These are phyloP conservation scores for Xylaria grammica DNA, from an alignment of 495 filamentous ascomycete species.

Conservation along the genomic window DNA sequence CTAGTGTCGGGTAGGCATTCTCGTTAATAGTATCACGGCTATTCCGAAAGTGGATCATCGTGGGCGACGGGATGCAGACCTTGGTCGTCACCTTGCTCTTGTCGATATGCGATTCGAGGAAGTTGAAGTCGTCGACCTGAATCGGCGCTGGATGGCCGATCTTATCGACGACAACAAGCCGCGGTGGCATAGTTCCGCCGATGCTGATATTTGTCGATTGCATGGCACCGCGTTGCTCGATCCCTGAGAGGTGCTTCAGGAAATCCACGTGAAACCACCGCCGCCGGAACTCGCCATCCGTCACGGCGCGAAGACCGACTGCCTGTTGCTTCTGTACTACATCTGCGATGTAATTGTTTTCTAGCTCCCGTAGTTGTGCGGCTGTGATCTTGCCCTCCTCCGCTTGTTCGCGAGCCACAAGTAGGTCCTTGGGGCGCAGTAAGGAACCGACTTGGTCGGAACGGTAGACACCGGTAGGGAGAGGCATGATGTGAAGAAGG, in stretches of 20 bases:
- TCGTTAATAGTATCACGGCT: slow-evolving; percentile 60
- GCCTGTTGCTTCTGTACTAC: slow-evolving; percentile 65
- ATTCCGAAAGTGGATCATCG: slow-evolving; percentile 72
- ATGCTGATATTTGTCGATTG: slow-evolving; percentile 48
- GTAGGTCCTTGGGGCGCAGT: slow-evolving; percentile 46
- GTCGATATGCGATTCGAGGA: slow-evolving; percentile 56
- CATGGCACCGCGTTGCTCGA: slow-evolving; percentile 49
- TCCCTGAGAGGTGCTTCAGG: slow-evolving; percentile 47
- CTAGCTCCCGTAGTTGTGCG: slow-evolving; percentile 53
- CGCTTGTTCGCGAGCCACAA: slow-evolving; percentile 49
- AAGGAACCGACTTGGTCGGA: slow-evolving; percentile 58
- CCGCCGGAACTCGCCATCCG: slow-evolving; percentile 75
- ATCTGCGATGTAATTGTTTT: slow-evolving; percentile 69
- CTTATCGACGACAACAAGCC: slow-evolving; percentile 52
- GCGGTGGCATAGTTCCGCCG: slow-evolving; percentile 50
- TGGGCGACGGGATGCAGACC: slow-evolving; percentile 66
- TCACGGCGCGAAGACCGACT: slow-evolving; percentile 66
- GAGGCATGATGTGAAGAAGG: slow-evolving; percentile 40
- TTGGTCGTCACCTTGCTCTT: slow-evolving; percentile 60
- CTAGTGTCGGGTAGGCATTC: slow-evolving; percentile 62
- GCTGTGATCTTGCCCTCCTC: slow-evolving; percentile 50
- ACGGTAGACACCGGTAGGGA: slow-evolving; percentile 54
- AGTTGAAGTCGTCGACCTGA: slow-evolving; percentile 64
- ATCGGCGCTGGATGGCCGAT: slow-evolving; percentile 53
- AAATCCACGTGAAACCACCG: slow-evolving; percentile 57